Evolutionary conservation across 305 asterid species (phyloP), one percentile per base, ranked within the genome.

Genomic region (Rubia tinctorum): DNA sequence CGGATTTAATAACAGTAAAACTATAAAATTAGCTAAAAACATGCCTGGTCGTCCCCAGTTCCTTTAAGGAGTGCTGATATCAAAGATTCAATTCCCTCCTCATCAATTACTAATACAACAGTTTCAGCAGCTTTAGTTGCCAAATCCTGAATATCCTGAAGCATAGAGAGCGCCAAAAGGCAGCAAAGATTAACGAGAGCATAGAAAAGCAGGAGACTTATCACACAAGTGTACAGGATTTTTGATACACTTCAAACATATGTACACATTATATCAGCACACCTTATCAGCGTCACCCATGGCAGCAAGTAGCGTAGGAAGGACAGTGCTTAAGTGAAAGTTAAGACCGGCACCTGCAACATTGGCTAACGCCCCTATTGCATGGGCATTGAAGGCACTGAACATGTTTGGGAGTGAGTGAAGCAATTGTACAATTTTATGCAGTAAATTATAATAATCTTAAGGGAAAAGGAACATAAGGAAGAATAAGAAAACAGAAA

Each of bases 321-420:
- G 95, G 75, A 95, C 78, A 12, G 95, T 88, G 65, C 93, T 87
- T 80, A 95, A 91, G 88, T 95, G 99, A 75, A 81, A 86, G 86
- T 88, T 83, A 76, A 95, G 97, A 82, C 97, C 98, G 81, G 98
- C 85, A 71, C 99, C 99, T 40, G 99, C 99, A 84, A 92, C 98
- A 78, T 89, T 96, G 15, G 99, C 99, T 68, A 95, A 81, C 81
- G 98, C 98, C 82, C 97, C 99, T 86, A 95, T 82, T 78, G 99
- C 98, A 87, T 95, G 99, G 18, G 98, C 99, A 79, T 95, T 92
- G 88, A 91, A 92, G 23, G 97, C 96, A 53, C 99, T 92, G 88
- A 74, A 80, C 76, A 60, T 59, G 60, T 55, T 58, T 71, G 42
- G 11, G 61, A 79, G 75, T 66, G 79, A 73, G 61, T 63, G 72